These are phyloP conservation scores for Neofusicoccum laricinum DNA, from an alignment of 2,329 filamentous ascomycete species.

Conservation along the genomic window DNA sequence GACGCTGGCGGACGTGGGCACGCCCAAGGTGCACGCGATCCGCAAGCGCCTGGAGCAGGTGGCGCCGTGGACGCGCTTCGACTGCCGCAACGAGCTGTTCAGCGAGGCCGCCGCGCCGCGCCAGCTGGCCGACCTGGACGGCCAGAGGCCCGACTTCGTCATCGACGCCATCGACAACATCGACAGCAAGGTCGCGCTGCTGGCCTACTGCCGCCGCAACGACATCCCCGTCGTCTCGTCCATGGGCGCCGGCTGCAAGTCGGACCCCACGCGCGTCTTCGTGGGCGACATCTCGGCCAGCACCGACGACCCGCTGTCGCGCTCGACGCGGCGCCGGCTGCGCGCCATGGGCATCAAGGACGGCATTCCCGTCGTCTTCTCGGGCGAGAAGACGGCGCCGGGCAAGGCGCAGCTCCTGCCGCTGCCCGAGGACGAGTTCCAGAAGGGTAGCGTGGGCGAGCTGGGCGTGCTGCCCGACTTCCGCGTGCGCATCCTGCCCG, in stretches of 20 bases:
- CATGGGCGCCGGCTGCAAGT: conserved; percentile 97
- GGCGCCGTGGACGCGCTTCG: conserved; percentile 87
- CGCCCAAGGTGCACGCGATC: conserved; percentile 85
- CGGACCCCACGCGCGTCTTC: conserved; percentile 75
- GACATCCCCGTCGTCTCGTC: conserved; percentile 81
- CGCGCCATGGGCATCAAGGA: conserved; percentile 73
- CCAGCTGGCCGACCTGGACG: conserved; percentile 67
- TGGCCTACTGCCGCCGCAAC: conserved; percentile 82
- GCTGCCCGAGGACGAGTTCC: conserved; percentile 80
- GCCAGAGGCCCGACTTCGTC: conserved; percentile 75
- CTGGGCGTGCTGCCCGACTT: conserved; percentile 89
- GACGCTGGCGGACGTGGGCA: conserved; percentile 89
- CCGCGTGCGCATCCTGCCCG: conserved; percentile 88
- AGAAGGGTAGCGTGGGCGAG: conserved; percentile 81
- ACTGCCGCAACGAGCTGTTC: conserved; percentile 82
- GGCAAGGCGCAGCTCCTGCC: conserved; percentile 90
- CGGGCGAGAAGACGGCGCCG: conserved; percentile 82
- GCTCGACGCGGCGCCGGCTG: conserved; percentile 75
- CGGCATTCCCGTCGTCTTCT: conserved; percentile 90
- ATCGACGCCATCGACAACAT: conserved; percentile 99
- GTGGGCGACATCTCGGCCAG: conserved; percentile 88
- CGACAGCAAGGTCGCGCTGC: conserved; percentile 86
- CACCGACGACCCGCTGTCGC: conserved; percentile 83
- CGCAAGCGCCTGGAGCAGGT: conserved; percentile 78
- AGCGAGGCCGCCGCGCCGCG: conserved; percentile 61